Evolutionary conservation across 495 filamentous ascomycete species (phyloP).

Genomic region (Terfezia claveryi): DNA sequence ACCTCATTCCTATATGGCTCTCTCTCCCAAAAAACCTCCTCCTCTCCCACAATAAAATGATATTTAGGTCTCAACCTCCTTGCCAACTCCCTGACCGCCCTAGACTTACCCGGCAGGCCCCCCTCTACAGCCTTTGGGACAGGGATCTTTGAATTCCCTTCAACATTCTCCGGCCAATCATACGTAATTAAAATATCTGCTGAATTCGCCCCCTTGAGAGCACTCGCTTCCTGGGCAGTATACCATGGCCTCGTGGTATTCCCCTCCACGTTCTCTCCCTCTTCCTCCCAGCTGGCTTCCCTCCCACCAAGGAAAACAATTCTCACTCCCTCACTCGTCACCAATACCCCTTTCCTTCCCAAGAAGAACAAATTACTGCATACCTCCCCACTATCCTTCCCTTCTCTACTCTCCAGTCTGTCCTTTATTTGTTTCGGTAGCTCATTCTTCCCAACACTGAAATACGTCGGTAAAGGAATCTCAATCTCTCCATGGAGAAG

Average conservation of each 20-base stretch:
- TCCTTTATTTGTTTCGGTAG: constrained; percentile 47
- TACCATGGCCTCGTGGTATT: constrained; percentile 34
- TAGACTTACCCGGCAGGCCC: constrained; percentile 10
- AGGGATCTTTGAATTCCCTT: constrained; percentile 23
- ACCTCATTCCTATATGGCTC: constrained; percentile 45
- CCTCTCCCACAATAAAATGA: constrained; percentile 40
- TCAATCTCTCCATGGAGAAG: constrained; percentile 32
- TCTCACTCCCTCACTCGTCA: constrained; percentile 71
- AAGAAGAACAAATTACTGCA: constrained; percentile 75
- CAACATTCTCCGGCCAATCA: constrained; percentile 58
- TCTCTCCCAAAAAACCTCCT: constrained; percentile 46
- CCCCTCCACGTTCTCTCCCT: neutral
- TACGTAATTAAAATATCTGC: constrained; percentile 73
- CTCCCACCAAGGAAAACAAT: constrained; percentile 62
- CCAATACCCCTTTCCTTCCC: constrained; percentile 60
- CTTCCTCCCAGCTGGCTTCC: constrained; percentile 27
- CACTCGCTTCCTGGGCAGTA: constrained; percentile 49
- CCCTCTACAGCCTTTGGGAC: constrained; percentile 21
- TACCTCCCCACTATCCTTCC: constrained; percentile 54
- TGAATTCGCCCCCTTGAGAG: constrained; percentile 45
- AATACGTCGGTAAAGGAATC: constrained; percentile 68
- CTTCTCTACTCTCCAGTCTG: constrained; percentile 46
- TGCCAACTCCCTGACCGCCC: constrained; percentile 50
- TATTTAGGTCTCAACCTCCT: constrained; percentile 61
- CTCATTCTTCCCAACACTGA: constrained; percentile 45